Evolutionary conservation across 768 basidiomycete genomes (phyloP), one percentile per base, ranked within the genome.

Genomic region (Leccinum incarnatum): DNA sequence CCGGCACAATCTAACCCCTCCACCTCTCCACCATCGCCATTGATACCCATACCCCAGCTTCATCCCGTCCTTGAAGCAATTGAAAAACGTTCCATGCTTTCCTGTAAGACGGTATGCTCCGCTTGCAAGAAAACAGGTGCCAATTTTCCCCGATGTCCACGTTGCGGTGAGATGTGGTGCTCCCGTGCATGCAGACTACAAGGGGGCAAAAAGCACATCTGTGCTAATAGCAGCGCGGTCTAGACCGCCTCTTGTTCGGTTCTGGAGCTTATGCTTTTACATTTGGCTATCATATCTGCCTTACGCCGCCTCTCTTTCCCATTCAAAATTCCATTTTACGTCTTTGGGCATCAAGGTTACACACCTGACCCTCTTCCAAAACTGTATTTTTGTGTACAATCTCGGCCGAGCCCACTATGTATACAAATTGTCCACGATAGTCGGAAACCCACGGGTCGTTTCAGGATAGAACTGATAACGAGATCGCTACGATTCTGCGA

Each of bases 151-250:
- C 79, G 79, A n/a, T 88, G 86, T 66, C 76, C 79, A 7, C 81
- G 79, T 59, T 88, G 86, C 61, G 71, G 76, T 23, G 78, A 78
- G 30, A 80, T 76, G 73, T 88, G 86, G 86, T 88, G 86, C 63
- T 86, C 85, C 25, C 76, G 86, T 55, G 71, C 80, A 30, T 88
- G 86, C 67, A 77, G 86, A 54, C 63, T 87, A 56, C 72, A 76
- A 48, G 79, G 76, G 21, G 81, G 79, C 37, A 81, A 78, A 65
- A 78, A 78, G 64, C 85, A 87, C 67, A 62, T 74, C 10, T 86
- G 85, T 60, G 59, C 65, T 40, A 23, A 30, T 17, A 19, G 17
- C 27, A 64, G 58, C 56, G 54, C 53, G 45, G 58, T 15, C 27
- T 69, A 65, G 36, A 19, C n/a, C n/a, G 1, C 36, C 37, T 46